phyloP scores from a whole-genome alignment of 495 filamentous ascomycete species.

The Penicillium taxi region DNA sequence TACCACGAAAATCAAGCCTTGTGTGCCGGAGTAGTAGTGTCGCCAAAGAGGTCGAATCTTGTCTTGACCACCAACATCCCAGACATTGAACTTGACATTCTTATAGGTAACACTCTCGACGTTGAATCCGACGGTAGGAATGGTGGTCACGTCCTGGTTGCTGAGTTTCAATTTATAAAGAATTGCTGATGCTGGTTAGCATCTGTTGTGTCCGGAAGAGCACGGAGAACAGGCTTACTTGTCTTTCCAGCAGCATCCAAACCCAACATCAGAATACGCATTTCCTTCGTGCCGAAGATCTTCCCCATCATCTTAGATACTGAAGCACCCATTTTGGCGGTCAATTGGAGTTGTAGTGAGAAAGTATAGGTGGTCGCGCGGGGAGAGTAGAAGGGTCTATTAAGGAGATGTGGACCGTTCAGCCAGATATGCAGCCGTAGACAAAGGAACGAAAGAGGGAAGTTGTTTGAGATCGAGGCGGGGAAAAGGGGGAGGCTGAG shows the following conservation, averaged over 20 bases:
- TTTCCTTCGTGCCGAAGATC: constrained; percentile 98
- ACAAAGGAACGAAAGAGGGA: constrained; percentile 8
- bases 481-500: constrained; percentile 35
- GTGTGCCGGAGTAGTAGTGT: constrained; percentile 97
- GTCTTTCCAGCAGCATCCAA: constrained; percentile 98
- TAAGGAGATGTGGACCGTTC: background rate
- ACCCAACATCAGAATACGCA: constrained; percentile 96
- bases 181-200: constrained; percentile 52
- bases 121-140: constrained; percentile 98
- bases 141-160: constrained; percentile 96
- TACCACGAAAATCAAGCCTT: constrained; percentile 96
- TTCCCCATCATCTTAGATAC: constrained; percentile 89
- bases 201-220: background rate
- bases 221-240: constrained; percentile 44
- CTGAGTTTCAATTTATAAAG: constrained; percentile 97
- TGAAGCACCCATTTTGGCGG: constrained; percentile 61
- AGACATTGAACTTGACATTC: constrained; percentile 99
- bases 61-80: constrained; percentile 99
- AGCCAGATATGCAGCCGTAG: background rate
- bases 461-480: constrained; percentile 18
- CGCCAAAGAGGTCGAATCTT: constrained; percentile 97
- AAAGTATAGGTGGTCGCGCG: constrained; percentile 4
- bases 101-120: constrained; percentile 99
- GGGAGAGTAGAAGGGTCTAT: constrained; percentile 1
- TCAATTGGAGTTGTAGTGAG: constrained; percentile 6